Evolutionary conservation across 2,329 filamentous ascomycete species (phyloP).

Genomic region (Dactylellina drechsleri): DNA sequence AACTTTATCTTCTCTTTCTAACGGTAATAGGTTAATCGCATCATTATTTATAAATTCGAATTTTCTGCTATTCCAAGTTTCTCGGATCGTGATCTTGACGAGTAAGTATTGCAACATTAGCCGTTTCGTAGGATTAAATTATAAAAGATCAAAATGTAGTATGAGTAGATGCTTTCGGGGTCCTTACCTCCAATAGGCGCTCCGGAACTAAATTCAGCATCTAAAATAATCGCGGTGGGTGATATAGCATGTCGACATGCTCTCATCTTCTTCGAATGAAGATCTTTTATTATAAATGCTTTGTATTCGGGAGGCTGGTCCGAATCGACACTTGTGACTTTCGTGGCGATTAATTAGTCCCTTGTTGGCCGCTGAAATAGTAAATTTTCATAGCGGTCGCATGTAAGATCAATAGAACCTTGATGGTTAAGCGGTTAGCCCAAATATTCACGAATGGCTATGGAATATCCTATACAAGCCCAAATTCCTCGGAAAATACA

Average conservation of each 20-base stretch:
- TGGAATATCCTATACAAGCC: slow-evolving; percentile 13
- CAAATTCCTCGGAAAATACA: slow-evolving; percentile 11
- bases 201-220: background rate
- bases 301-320: too few species aligned
- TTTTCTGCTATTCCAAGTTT: slow-evolving; percentile 14
- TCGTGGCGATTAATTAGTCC: too few species aligned
- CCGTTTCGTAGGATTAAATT: too few species aligned
- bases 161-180: too few species aligned
- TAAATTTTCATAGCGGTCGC: slow-evolving; percentile 12
- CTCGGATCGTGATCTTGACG: background rate
- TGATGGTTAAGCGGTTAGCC: background rate
- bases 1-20: background rate
- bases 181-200: too few species aligned
- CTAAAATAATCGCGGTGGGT: background rate
- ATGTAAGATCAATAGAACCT: background rate
- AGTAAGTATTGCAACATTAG: background rate
- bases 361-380: background rate
- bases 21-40: slow-evolving; percentile 16
- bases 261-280: too few species aligned
- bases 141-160: background rate
- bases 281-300: too few species aligned
- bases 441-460: too few species aligned
- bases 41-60: background rate
- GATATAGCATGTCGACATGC: slow-evolving; percentile 15
- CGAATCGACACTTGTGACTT: too few species aligned